These are phyloP conservation scores for Suhomyces bokatorum DNA, from an alignment of 1,139 yeast genomes.

Conservation along the genomic window DNA sequence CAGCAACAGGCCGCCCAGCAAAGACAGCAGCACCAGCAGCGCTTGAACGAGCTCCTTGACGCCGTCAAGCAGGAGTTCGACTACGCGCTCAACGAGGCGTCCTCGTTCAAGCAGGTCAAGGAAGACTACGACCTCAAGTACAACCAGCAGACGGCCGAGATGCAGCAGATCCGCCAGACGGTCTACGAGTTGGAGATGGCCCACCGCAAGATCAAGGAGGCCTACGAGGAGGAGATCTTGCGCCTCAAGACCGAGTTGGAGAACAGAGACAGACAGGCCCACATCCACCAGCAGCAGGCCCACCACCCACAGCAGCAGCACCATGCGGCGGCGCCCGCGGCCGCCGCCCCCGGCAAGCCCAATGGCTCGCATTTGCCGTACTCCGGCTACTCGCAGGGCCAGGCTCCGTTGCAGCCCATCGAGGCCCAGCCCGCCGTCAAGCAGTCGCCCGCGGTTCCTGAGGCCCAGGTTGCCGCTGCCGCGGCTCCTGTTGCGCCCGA, in stretches of 20 bases:
- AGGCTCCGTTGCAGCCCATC: constrained; percentile 13
- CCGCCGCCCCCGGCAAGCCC: constrained; percentile 13
- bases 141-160: constrained; percentile 89
- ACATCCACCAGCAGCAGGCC: constrained; percentile 34
- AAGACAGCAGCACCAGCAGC: constrained; percentile 51
- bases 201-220: constrained; percentile 92
- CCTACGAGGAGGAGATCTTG: constrained; percentile 89
- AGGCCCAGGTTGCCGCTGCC: constrained; percentile 12
- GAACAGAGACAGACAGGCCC: constrained; percentile 61
- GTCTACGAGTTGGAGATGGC: constrained; percentile 93
- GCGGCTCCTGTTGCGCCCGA: neutral
- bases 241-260: constrained; percentile 86
- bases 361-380: constrained; percentile 17
- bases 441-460: constrained; percentile 17
- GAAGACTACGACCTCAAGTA: constrained; percentile 91
- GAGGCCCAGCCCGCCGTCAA: constrained; percentile 9
- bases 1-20: constrained; percentile 26
- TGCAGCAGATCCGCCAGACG: constrained; percentile 92
- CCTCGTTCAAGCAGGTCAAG: constrained; percentile 84
- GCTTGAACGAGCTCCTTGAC: constrained; percentile 77
- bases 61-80: constrained; percentile 93
- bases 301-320: constrained; percentile 17
- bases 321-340: constrained; percentile 26
- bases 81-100: constrained; percentile 81
- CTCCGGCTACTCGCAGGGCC: constrained; percentile 16